Conservation (phyloP, 2,329 filamentous ascomycete genomes). For the Fonsecaea multimorphosa region DNA sequence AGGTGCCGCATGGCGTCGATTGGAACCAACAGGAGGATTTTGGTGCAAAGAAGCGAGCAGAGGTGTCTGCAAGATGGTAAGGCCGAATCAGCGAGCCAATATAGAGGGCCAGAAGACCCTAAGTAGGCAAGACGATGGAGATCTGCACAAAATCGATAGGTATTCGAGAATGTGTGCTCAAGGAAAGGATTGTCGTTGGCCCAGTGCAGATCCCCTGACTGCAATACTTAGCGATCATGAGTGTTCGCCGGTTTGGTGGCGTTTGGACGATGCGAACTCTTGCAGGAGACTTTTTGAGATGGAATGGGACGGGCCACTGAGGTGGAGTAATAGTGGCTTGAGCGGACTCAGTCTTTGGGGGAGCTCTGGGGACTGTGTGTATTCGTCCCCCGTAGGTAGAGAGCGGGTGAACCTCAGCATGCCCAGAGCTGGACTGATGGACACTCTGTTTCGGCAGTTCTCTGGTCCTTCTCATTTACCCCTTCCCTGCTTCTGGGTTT, state of each 20-base stretch:
- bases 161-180: slow-evolving; percentile 26
- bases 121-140: neutral
- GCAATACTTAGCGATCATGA: neutral
- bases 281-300: slow-evolving; percentile 4
- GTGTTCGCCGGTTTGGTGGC: slow-evolving; percentile 15
- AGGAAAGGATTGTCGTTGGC: slow-evolving; percentile 20
- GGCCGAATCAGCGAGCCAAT: slow-evolving; percentile 2
- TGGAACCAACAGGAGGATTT: slow-evolving; percentile 11
- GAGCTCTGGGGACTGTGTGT: neutral
- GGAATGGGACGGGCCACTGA: slow-evolving; percentile 14
- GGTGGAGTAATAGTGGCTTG: slow-evolving; percentile 14
- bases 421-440: neutral
- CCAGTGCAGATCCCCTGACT: slow-evolving; percentile 18
- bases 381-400: too few species aligned
- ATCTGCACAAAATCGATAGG: neutral
- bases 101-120: neutral
- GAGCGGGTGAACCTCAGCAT: neutral
- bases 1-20: slow-evolving; percentile 21
- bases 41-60: slow-evolving; percentile 9
- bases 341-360: slow-evolving; percentile 2
- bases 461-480: neutral
- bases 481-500: neutral
- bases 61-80: slow-evolving; percentile 2
- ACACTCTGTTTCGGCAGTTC: neutral
- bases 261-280: slow-evolving; percentile 12